Percentiles rank a stretch among this genome's conserved stretches.
phyloP scores from a whole-genome alignment of 2,329 filamentous ascomycete species.

The Rasamsonia emersonii region DNA sequence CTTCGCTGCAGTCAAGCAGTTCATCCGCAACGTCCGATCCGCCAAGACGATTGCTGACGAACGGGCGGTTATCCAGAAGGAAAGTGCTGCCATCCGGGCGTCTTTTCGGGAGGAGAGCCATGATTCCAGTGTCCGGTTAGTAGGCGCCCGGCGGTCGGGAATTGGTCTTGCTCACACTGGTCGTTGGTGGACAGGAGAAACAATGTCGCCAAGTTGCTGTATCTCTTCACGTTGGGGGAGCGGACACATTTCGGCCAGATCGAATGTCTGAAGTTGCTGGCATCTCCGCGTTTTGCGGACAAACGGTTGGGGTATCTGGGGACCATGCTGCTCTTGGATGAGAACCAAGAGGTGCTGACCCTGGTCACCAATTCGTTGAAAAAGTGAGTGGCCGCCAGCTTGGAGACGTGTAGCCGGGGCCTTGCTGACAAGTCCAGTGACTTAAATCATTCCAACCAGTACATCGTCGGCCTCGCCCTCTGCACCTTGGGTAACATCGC shows the following conservation, averaged over 20 bases:
- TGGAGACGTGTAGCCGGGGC: background rate
- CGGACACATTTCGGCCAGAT: slow-evolving; percentile 98
- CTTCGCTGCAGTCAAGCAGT: slow-evolving; percentile 75
- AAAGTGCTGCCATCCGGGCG: slow-evolving; percentile 93
- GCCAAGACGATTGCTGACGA: slow-evolving; percentile 99
- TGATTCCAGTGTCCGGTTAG: slow-evolving; percentile 81
- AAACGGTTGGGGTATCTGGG: slow-evolving; percentile 93
- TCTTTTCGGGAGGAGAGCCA: slow-evolving; percentile 96
- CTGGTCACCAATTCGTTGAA: slow-evolving; percentile 96
- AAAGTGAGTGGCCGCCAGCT: slow-evolving; percentile 56
- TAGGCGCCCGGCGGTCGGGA: slow-evolving; percentile 10
- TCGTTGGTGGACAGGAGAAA: slow-evolving; percentile 59
- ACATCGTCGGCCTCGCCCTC: slow-evolving; percentile 91
- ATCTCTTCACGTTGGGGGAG: slow-evolving; percentile 95
- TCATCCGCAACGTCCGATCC: slow-evolving; percentile 97
- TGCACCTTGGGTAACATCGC: slow-evolving; percentile 97
- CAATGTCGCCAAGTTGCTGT: slow-evolving; percentile 96
- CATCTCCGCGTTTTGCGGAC: slow-evolving; percentile 94
- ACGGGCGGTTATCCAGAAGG: slow-evolving; percentile 95
- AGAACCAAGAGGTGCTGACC: slow-evolving; percentile 97
- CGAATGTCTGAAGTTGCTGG: slow-evolving; percentile 94
- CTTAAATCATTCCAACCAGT: slow-evolving; percentile 93
- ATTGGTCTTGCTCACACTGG: slow-evolving; percentile 13
- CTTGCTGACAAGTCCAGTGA: slow-evolving; percentile 55
- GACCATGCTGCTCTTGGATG: slow-evolving; percentile 90